Evolutionary conservation across 1,284 basidiomycete genomes (phyloP).

Genomic region (Pterulicium gracile): DNA sequence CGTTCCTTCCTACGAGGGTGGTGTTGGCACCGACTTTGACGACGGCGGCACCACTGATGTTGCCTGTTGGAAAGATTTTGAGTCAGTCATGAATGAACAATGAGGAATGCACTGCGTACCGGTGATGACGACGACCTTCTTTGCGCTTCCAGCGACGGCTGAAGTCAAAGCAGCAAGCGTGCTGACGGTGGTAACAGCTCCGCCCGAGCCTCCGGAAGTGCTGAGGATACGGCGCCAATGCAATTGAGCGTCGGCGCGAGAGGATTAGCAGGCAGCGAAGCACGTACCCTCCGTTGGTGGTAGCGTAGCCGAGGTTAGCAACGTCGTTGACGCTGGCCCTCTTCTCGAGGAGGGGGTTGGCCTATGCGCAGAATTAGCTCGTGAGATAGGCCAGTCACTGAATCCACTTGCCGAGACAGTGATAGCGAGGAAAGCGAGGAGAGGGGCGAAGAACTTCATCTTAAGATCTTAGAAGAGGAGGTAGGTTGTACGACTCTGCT

Average conservation of each 20-base stretch:
- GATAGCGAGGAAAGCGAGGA: neutral
- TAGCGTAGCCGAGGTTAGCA: slow-evolving; percentile 30
- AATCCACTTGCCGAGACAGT: neutral
- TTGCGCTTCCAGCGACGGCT: slow-evolving; percentile 28
- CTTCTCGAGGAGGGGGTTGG: slow-evolving; percentile 18
- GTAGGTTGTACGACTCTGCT: too few relatives aligned
- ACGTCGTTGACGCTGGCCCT: slow-evolving; percentile 25
- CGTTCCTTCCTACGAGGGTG: slow-evolving; percentile 24
- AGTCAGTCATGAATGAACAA: neutral
- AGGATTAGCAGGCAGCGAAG: neutral
- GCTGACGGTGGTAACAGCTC: slow-evolving; percentile 30
- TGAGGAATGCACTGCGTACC: slow-evolving; percentile 14
- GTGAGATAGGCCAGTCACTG: neutral
- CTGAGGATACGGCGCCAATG: slow-evolving; percentile 14
- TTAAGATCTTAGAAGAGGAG: too few relatives aligned
- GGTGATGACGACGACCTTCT: slow-evolving; percentile 35
- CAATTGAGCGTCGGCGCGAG: neutral
- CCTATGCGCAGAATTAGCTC: slow-evolving; percentile 12
- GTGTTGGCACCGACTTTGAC: slow-evolving; percentile 34
- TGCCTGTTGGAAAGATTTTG: slow-evolving; percentile 17
- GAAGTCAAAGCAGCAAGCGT: slow-evolving; percentile 29
- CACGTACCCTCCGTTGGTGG: slow-evolving; percentile 28
- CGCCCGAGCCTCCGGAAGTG: slow-evolving; percentile 33
- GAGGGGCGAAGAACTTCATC: slow-evolving; percentile 1
- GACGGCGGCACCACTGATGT: slow-evolving; percentile 29